Percentiles rank a stretch among this genome's conserved stretches.
Conservation (phyloP, 345 rosid genomes). For the Citrus sp. region DNA sequence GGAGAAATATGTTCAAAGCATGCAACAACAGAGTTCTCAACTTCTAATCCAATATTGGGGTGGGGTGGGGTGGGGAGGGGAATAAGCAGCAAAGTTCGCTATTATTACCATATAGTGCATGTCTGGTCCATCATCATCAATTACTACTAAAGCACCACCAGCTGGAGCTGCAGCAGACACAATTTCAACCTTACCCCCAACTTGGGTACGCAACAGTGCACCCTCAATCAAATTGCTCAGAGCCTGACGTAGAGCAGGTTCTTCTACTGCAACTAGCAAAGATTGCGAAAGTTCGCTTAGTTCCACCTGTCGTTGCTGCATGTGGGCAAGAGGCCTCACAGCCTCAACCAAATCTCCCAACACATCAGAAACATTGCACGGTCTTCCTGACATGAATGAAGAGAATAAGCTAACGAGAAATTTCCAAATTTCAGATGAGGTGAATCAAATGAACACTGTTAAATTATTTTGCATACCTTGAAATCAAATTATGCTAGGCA, state of each 20-base stretch:
- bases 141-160: conserved; percentile 71
- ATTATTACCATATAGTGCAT: conserved; percentile 87
- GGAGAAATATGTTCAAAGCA: neutral
- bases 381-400: conserved; percentile 86
- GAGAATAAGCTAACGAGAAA: conserved; percentile 33
- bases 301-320: conserved; percentile 70
- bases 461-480: neutral
- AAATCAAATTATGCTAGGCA: neutral
- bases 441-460: conserved; percentile 1
- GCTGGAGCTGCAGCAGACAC: conserved; percentile 73
- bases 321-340: conserved; percentile 70
- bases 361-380: conserved; percentile 77
- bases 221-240: conserved; percentile 94
- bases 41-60: neutral
- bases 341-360: conserved; percentile 74
- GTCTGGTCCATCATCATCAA: conserved; percentile 93
- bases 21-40: neutral
- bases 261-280: conserved; percentile 80
- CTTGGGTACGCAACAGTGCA: conserved; percentile 82
- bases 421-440: neutral
- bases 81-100: neutral
- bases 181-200: conserved; percentile 75
- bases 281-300: conserved; percentile 49
- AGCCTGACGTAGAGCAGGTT: conserved; percentile 85
- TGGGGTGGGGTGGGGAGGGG: too few relatives aligned